A percentile compares a stretch with the other conserved stretches of the same genome.
phyloP scores from a whole-genome alignment of 805 yeast species.

The Teunomyces kruisii region DNA sequence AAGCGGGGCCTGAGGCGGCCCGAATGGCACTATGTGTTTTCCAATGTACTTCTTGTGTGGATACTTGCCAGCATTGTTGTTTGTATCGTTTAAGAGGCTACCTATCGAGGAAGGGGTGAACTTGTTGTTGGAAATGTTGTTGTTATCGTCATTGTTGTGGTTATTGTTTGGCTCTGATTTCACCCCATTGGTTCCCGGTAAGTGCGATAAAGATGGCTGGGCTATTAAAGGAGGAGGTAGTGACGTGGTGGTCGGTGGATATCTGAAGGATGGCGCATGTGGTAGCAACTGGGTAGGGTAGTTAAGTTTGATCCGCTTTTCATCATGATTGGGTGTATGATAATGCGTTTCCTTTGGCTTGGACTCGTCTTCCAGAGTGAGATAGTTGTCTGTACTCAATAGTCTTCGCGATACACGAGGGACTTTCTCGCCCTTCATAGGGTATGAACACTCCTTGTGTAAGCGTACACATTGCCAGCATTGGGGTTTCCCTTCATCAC shows the following conservation, averaged over 20 bases:
- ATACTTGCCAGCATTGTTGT: background rate
- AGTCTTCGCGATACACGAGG: conserved; percentile 23
- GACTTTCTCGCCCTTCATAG: conserved; percentile 36
- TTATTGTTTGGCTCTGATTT: background rate
- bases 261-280: background rate
- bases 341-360: background rate
- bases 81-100: conserved; percentile 9
- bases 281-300: background rate
- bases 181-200: background rate
- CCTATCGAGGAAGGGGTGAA: conserved; percentile 10
- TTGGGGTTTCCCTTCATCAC: conserved; percentile 34
- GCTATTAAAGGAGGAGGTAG: background rate
- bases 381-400: background rate
- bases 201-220: background rate
- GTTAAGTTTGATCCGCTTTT: background rate
- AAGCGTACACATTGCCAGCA: conserved; percentile 38
- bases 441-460: conserved; percentile 36
- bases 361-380: background rate
- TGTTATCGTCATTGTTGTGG: too few relatives aligned
- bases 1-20: background rate
- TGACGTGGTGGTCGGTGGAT: background rate
- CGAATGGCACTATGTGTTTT: background rate
- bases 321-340: background rate
- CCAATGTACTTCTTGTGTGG: background rate
- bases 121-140: background rate